These are phyloP conservation scores for Ilex aquifolium DNA, from an alignment of 257 asterid species.

Conservation along the genomic window DNA sequence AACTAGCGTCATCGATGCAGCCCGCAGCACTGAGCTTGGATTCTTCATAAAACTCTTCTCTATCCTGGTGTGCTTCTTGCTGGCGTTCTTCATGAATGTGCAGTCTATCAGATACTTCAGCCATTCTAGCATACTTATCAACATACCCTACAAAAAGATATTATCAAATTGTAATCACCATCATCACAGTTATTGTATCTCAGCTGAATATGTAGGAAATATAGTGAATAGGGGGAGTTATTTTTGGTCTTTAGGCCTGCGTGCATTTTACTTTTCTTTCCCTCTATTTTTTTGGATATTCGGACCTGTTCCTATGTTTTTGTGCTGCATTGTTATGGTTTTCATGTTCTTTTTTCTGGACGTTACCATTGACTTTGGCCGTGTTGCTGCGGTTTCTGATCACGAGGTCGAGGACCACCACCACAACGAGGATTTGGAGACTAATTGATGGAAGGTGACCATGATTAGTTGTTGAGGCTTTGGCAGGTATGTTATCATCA, in stretches of 20 bases:
- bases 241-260: slow-evolving; percentile 91
- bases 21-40: slow-evolving; percentile 32
- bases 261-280: slow-evolving; percentile 75
- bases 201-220: slow-evolving; percentile 57
- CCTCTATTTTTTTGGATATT: slow-evolving; percentile 87
- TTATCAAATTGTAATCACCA: not conserved
- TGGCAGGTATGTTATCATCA: too few species aligned
- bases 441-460: not conserved
- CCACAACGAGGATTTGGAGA: too few species aligned
- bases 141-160: slow-evolving; percentile 46
- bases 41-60: slow-evolving; percentile 62
- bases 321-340: slow-evolving; percentile 45
- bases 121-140: slow-evolving; percentile 86
- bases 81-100: slow-evolving; percentile 70
- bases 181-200: slow-evolving; percentile 13
- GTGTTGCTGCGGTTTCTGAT: not conserved
- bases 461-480: too few species aligned
- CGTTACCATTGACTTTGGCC: slow-evolving; percentile 34
- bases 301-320: slow-evolving; percentile 85
- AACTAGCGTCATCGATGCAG: slow-evolving; percentile 23
- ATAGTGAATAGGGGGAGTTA: slow-evolving; percentile 71
- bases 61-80: slow-evolving; percentile 63
- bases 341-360: slow-evolving; percentile 67
- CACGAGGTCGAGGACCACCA: too few species aligned
- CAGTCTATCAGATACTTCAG: slow-evolving; percentile 88